Evolutionary conservation across 2,329 filamentous ascomycete genomes (phyloP).

Genomic region (Thelonectria blattea): DNA sequence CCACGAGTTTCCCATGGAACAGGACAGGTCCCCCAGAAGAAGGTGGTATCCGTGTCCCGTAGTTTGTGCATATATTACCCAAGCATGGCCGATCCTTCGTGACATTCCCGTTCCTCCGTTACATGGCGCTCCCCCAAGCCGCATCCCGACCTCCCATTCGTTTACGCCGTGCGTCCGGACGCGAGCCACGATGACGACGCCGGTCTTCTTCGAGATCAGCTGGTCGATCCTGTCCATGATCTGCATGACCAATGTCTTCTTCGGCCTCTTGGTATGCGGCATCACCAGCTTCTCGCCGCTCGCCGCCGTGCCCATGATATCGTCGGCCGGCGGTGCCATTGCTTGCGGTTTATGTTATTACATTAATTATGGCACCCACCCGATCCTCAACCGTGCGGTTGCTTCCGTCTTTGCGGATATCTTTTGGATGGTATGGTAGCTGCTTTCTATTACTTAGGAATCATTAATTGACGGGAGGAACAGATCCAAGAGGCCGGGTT

Average conservation of each 20-base stretch:
- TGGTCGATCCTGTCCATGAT: conserved; percentile 52
- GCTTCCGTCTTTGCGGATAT: conserved; percentile 47
- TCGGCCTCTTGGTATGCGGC: conserved; percentile 46
- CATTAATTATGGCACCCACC: conserved; percentile 43
- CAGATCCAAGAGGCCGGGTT: conserved; percentile 51
- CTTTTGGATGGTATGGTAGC: conserved; percentile 45
- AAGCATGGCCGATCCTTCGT: background rate
- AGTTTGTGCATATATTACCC: background rate
- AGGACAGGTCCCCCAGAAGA: too few species aligned
- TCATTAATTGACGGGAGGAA: background rate
- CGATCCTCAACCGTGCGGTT: conserved; percentile 33
- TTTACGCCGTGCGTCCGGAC: background rate
- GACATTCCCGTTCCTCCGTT: background rate
- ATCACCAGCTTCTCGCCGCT: conserved; percentile 47
- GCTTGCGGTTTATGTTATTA: conserved; percentile 51
- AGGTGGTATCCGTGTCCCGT: background rate
- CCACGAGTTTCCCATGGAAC: background rate
- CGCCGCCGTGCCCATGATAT: conserved; percentile 46
- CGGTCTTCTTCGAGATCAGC: conserved; percentile 48
- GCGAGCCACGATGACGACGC: conserved; percentile 7
- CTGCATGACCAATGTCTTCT: conserved; percentile 46
- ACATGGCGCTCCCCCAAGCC: background rate
- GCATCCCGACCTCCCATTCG: background rate
- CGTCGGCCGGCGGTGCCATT: conserved; percentile 45
- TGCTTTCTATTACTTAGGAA: background rate